Conservation (phyloP, 2,329 filamentous ascomycete species). For the Fusarium sp. region DNA sequence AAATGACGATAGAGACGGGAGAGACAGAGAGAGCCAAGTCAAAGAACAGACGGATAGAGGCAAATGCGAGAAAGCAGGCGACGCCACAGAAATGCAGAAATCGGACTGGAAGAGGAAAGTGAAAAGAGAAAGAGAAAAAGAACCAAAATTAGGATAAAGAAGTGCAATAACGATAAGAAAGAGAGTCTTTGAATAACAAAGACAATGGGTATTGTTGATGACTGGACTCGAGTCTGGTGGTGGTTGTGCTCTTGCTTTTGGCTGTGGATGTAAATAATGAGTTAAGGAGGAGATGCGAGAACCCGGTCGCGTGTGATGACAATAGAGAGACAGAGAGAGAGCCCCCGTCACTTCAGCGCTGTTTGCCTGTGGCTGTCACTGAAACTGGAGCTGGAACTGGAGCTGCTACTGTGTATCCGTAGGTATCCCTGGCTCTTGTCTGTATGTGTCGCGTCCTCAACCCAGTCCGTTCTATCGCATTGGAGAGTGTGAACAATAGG, state of each 20-base stretch:
- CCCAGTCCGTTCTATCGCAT: constrained; percentile 18
- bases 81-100: constrained; percentile 37
- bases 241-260: constrained; percentile 16
- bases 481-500: constrained; percentile 17
- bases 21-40: constrained; percentile 17
- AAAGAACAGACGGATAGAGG: constrained; percentile 28
- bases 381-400: constrained; percentile 11
- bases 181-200: constrained; percentile 22
- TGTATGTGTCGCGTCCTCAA: constrained; percentile 18
- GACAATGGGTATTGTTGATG: constrained; percentile 1
- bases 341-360: constrained; percentile 15
- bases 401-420: not conserved
- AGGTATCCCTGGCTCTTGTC: constrained; percentile 8
- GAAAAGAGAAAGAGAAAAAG: not conserved
- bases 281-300: constrained; percentile 43
- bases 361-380: constrained; percentile 22
- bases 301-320: constrained; percentile 42
- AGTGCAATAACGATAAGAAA: not conserved
- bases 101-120: constrained; percentile 1
- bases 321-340: constrained; percentile 19
- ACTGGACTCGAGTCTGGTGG: constrained; percentile 15
- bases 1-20: constrained; percentile 23
- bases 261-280: constrained; percentile 43
- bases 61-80: constrained; percentile 27
- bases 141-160: not conserved